Base-by-base conservation (phyloP, 352 stramenopile genomes). In the Phytophthora fragariae region DNA sequence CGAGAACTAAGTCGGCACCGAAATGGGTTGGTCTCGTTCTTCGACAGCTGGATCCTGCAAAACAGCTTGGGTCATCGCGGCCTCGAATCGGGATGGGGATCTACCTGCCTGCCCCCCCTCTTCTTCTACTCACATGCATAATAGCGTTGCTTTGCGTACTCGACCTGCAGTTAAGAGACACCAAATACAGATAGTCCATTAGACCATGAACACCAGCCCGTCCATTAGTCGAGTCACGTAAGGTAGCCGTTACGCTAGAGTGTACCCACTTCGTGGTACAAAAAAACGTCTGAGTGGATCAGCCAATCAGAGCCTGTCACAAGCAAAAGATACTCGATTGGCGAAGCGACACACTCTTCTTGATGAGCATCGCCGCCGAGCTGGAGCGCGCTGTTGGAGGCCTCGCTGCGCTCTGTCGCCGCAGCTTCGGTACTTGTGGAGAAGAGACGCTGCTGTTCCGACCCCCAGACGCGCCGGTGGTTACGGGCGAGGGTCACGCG, bases 381-480 rank as follows among this genome's bases (percentile, higher is more conserved):
- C 37, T 74, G 39, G 65, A 70, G 59, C 47, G 47, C 19, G 41
- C 55, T 2, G 59, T 58, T 15, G 53, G 17, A 8, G 27, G 15
- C n/a, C 68, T 94, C 14, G 62, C 76, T 9, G 49, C 65, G 50
- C 76, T 92, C 50, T 83, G 81, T 41, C 65, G 61, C 54, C 62
- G 58, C 8, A 76, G 65, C 67, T 93, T 89, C 56, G 88, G 88
- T 0, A 86, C 88, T 19, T 77, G 62, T 14, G 83, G 78, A 35
- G 72, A 85, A 21, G 72, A 89, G 12, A 82, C 77, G 54, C 61
- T 95, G 67, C 65, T 95, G 9, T 90, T 93, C 41, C 68, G 80
- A 21, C 80, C 88, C 27, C 83, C 86, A 2, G 82, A 92, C 24
- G 70, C 82, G 8, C 88, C 85, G 2, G 33, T 93, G 24, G 68